A percentile compares a stretch with the other conserved stretches of the same genome.
These are phyloP conservation scores for Tylopilus intermedius DNA, from an alignment of 768 basidiomycete species.

Conservation along the genomic window DNA sequence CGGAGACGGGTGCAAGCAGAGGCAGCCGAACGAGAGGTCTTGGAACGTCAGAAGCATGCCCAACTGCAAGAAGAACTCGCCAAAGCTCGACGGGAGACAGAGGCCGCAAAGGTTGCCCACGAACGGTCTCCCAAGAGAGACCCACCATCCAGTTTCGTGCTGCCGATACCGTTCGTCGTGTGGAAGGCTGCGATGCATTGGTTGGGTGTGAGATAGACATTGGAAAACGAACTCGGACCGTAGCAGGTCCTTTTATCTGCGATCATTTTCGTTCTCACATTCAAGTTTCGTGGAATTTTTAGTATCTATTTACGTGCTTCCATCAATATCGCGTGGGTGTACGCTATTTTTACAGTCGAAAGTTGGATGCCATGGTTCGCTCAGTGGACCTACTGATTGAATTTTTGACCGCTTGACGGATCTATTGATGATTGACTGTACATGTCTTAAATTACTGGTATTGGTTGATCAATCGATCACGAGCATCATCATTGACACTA, in stretches of 20 bases:
- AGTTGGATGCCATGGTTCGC: too few relatives aligned
- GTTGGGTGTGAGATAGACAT: slow-evolving; percentile 25
- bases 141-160: slow-evolving; percentile 24
- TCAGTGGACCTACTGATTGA: too few relatives aligned
- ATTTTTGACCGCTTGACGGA: too few relatives aligned
- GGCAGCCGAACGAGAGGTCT: slow-evolving; percentile 22
- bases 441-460: too few relatives aligned
- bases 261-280: slow-evolving; percentile 1
- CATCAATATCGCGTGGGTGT: too few relatives aligned
- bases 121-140: slow-evolving; percentile 28
- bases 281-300: background rate
- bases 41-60: slow-evolving; percentile 25
- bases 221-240: background rate
- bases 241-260: background rate
- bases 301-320: background rate
- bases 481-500: too few relatives aligned
- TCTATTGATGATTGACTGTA: too few relatives aligned
- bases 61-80: slow-evolving; percentile 31
- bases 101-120: slow-evolving; percentile 19
- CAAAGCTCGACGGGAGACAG: slow-evolving; percentile 26
- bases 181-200: slow-evolving; percentile 33
- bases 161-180: slow-evolving; percentile 32
- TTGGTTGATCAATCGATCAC: too few relatives aligned
- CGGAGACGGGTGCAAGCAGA: slow-evolving; percentile 27
- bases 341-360: too few relatives aligned